Evolutionary conservation across 768 basidiomycete species (phyloP), one percentile per base, ranked within the genome.

Genomic region (Gymnopilus dilepis): DNA sequence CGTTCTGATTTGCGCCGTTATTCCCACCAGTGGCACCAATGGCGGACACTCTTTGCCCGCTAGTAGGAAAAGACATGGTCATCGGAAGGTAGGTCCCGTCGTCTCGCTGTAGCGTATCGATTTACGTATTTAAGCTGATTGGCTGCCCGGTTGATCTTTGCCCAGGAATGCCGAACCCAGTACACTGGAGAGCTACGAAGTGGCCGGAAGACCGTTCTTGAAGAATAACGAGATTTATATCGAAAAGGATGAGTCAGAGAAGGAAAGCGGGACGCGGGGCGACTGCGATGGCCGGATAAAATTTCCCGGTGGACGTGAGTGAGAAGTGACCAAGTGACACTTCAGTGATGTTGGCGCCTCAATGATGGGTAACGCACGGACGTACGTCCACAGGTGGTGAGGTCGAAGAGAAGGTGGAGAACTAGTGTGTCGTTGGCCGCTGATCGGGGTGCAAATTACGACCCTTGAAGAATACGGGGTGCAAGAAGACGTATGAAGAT

Each of bases 181-280:
- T 38, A 8, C 19, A 31, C 37, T 24, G 52, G 38, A 28, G n/a
- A 22, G 22, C 6, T 37, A 38, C 21, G 22, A 37, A 54, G 34
- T 28, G 38, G 52, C 24, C 24, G 52, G 38, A 26, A 37, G 37
- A 30, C 47, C 37, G 34, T 19, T 28, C 6, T 40, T 15, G 24
- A 54, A 24, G 26, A 54, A n/a, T 1, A 40, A 9, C 11, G 9
- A 54, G 37, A 40, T 54, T 26, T 54, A 50, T 50, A 50, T 54
- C 52, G 52, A 54, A 38, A 53, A 50, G 47, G 47, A 50, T 54
- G 52, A 54, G 52, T 54, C 52, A 54, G 52, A 54, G 38, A 53
- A 38, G 45, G 17, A 22, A 53, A 53, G 37, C 51, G 33, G 51
- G 52, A 22, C 34, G n/a, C n/a, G 48, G 51, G 52, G 21, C 34